Evolutionary conservation across 352 stramenopile genomes (phyloP).

Genomic region (Phytophthora nicotianae): DNA sequence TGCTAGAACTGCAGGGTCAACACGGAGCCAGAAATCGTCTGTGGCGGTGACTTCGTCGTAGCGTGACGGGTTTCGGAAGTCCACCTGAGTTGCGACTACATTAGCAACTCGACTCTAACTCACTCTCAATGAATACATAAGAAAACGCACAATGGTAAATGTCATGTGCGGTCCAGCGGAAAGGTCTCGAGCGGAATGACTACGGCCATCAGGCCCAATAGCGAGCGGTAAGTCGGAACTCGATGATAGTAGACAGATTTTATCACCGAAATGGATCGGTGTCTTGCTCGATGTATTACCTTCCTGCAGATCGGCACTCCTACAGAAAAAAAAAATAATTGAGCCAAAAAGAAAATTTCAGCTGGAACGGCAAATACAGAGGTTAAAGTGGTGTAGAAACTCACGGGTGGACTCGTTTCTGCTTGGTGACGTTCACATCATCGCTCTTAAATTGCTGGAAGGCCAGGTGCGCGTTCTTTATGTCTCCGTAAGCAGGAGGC

Average conservation of each 20-base stretch:
- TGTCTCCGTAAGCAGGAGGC: conserved; percentile 24
- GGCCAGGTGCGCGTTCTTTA: conserved; percentile 66
- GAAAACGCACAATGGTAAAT: conserved; percentile 57
- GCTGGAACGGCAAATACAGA: not conserved
- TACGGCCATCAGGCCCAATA: conserved; percentile 51
- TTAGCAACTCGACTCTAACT: not conserved
- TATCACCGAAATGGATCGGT: conserved; percentile 65
- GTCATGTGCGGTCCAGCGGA: conserved; percentile 57
- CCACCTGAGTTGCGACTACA: conserved; percentile 26
- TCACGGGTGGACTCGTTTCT: conserved; percentile 29
- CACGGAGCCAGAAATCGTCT: conserved; percentile 64
- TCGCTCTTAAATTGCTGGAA: conserved; percentile 61
- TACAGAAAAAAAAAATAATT: conserved; percentile 4
- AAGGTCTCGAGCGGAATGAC: conserved; percentile 18
- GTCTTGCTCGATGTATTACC: conserved; percentile 55
- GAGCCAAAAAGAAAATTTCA: not conserved
- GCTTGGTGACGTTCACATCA: not conserved
- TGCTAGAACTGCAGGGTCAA: conserved; percentile 35
- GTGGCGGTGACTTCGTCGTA: conserved; percentile 42
- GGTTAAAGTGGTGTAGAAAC: not conserved
- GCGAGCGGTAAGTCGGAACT: conserved; percentile 51
- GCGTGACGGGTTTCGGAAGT: conserved; percentile 61
- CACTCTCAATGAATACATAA: not conserved
- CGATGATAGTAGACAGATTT: conserved; percentile 62
- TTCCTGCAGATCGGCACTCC: conserved; percentile 36